Base-by-base conservation (phyloP, 1,284 basidiomycete species). In the Hemileia vastatrix region DNA sequence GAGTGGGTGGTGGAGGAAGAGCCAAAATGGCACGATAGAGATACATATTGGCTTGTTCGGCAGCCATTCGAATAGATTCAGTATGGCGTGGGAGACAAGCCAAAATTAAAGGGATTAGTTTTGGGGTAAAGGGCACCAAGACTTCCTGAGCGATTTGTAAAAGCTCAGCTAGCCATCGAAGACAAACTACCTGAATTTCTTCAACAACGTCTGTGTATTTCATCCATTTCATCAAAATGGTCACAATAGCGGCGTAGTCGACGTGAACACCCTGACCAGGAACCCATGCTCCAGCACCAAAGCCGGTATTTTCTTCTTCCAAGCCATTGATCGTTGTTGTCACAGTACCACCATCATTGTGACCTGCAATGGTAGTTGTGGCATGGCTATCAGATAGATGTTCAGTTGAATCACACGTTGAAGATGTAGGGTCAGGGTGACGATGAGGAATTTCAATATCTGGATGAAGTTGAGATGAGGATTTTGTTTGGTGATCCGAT, bases 31-130 rank as follows among this genome's bases (percentile, higher is more conserved):
- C 90, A 52, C 82, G 82, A 65, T 86, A 84, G 13, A 99, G 83
- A 15, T 86, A 83, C 69, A 87, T 84, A 75, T 98, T 97, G 31
- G 91, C 91, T 50, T 86, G 83, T 51, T 84, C 82, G 0, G 95
- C 95, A 2, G 88, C 88, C 0, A 82, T 81, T 70, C 93, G 89
- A 65, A 98, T 97, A 79, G 88, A 87, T 0, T 85, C 80, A 56
- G 86, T 86, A 70, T 92, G 88, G 68, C 94, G 92, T 0, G 95
- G 91, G 36, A 99, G 84, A 72, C 92, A 95, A 0, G 92, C 91
- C 13, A 99, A 82, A 64, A 98, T 88, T 13, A 89, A 89, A 4
- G 88, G 86, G 51, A 98, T 87, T 45, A 98, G 84, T 36, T 88
- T 84, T 1, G 95, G 92, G 0, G 92, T 93, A 72, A 96, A 96